Base-by-base conservation (phyloP, 371 early-diverging fungal genomes). In the Apophysomyces trapeziformis region DNA sequence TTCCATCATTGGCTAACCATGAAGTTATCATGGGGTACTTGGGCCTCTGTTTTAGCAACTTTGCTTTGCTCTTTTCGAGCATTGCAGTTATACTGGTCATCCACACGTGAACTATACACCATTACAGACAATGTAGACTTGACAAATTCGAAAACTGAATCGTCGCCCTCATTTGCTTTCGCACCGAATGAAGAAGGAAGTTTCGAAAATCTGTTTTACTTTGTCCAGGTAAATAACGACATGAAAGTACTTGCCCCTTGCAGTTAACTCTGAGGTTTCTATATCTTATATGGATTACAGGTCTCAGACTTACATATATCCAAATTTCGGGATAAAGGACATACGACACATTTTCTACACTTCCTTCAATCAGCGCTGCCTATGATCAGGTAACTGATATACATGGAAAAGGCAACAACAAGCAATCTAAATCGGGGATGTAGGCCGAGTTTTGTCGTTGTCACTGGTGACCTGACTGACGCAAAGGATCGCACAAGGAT, bases 301-400 rank as follows among this genome's bases (percentile, higher is more conserved):
- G 87, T 93, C 7, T 90, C 96, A 0, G 96, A 96, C 73, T 50
- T 96, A 5, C 96, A 96, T 74, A 84, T 96, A 58, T 93, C 92
- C 61, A 84, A 87, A 47, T 92, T 79, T 76, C 69, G 79, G 44
- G 71, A 77, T 4, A 67, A 75, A 47, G 93, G 94, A 37, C 92
- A 93, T 13, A 80, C 90, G 1, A 69, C 80, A 11, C 92, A 93
- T 72, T 87, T 95, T 69, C 72, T 87, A 66, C 85, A 89, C 64
- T 94, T 95, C 69, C 76, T 95, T 38, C 80, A 84, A 44, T 88
- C 90, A 0, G 82, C 85, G 1, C 70, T 91, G 14, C 91, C 91
- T n/a, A 67, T 86, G 39, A 69, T 92, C 56, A 84, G 67, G 81
- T 78, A 26, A 26, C 32, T 2, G 32, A 26, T 26, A 26, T 26